phyloP scores from a whole-genome alignment of 163 green algal genomes.

The Chlorella variabilis region DNA sequence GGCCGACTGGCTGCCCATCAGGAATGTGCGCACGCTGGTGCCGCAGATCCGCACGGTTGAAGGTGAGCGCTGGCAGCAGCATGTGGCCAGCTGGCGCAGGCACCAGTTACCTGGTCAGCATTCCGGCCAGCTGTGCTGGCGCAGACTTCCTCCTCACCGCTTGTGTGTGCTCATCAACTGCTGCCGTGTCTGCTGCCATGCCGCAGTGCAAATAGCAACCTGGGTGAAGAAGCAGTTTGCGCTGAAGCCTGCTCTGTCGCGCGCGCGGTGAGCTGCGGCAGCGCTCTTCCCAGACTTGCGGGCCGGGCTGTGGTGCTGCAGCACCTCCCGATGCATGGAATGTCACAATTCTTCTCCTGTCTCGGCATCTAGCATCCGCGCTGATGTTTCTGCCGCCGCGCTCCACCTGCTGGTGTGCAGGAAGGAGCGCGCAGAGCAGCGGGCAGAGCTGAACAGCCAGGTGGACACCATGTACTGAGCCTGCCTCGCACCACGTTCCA shows the following conservation, averaged over 20 bases:
- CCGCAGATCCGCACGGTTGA: constrained; percentile 91
- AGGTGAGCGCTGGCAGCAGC: constrained; percentile 57
- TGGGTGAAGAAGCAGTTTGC: constrained; percentile 92
- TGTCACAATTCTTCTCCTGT: no score
- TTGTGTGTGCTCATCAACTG: neutral
- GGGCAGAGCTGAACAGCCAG: constrained; percentile 31
- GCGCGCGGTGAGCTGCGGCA: constrained; percentile 51
- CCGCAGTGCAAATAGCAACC: constrained; percentile 83
- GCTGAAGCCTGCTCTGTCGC: constrained; percentile 84
- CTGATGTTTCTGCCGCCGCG: neutral
- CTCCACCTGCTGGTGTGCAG: constrained; percentile 1
- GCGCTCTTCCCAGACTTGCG: neutral
- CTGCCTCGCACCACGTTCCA: no score
- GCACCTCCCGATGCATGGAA: no score
- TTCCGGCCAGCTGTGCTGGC: no score
- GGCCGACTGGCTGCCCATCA: constrained; percentile 90
- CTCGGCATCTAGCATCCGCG: no score
- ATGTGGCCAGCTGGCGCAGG: no score
- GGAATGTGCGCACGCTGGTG: constrained; percentile 93
- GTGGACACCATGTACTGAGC: constrained; percentile 39
- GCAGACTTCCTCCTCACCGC: neutral
- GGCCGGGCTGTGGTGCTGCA: no score
- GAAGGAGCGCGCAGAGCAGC: constrained; percentile 71
- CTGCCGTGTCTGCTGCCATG: no score
- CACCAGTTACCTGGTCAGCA: no score